A percentile compares a stretch with the other conserved stretches of the same genome.
Evolutionary conservation across 257 asterid genomes (phyloP).

Genomic region (Forsythia viridissima): DNA sequence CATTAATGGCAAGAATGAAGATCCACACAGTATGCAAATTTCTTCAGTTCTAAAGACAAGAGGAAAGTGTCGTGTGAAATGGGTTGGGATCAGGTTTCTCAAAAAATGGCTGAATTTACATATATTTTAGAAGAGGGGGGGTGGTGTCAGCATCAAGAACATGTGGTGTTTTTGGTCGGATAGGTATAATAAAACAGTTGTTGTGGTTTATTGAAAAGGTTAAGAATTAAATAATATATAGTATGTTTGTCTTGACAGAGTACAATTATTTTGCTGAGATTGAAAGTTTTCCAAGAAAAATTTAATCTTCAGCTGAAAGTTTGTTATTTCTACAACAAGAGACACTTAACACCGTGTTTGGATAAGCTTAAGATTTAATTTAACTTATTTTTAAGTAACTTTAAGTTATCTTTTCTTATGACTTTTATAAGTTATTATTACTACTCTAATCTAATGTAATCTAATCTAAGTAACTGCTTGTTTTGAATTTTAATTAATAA

Average conservation of each 20-base stretch:
- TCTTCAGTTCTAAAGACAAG: conserved; percentile 6
- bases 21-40: conserved; percentile 14
- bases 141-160: conserved; percentile 25
- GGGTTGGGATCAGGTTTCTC: conserved; percentile 29
- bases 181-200: conserved; percentile 25
- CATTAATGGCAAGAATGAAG: conserved; percentile 21
- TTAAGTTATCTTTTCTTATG: too few relatives aligned
- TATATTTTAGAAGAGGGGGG: not conserved
- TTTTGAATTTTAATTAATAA: too few relatives aligned
- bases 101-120: not conserved
- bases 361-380: too few relatives aligned
- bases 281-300: not conserved
- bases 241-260: conserved; percentile 13
- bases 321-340: too few relatives aligned
- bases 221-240: not conserved
- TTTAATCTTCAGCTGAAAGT: too few relatives aligned
- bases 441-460: too few relatives aligned
- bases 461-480: too few relatives aligned
- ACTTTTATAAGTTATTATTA: too few relatives aligned
- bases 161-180: not conserved
- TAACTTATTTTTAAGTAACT: too few relatives aligned
- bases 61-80: conserved; percentile 10
- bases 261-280: conserved; percentile 21
- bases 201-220: conserved; percentile 6
- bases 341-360: too few relatives aligned